These are phyloP conservation scores for Cladosporium oxysporum DNA, from an alignment of 2,329 filamentous ascomycete genomes.

Conservation along the genomic window DNA sequence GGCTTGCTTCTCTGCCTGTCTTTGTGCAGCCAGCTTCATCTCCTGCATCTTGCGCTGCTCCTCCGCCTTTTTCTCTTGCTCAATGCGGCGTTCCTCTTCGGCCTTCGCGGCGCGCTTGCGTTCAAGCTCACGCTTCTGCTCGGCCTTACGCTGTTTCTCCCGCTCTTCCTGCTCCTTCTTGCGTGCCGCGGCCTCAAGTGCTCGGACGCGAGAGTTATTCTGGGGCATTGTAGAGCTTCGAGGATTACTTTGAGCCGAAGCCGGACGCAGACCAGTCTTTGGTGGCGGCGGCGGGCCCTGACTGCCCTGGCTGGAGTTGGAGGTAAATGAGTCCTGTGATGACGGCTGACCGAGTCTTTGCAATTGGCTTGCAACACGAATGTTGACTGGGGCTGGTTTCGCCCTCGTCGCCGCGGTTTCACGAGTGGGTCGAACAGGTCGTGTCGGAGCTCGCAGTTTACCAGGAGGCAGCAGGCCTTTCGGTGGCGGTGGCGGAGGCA, in stretches of 20 bases:
- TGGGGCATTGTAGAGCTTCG: conserved; percentile 43
- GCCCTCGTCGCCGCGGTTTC: conserved; percentile 53
- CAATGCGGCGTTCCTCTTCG: conserved; percentile 54
- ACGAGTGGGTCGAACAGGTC: conserved; percentile 43
- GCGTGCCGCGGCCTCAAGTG: conserved; percentile 72
- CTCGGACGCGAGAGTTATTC: conserved; percentile 52
- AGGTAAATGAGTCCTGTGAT: conserved; percentile 27
- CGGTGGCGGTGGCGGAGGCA: conserved; percentile 63
- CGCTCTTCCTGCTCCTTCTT: conserved; percentile 85
- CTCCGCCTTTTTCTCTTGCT: conserved; percentile 41
- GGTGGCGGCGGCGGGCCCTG: conserved; percentile 47
- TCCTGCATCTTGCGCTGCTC: conserved; percentile 43
- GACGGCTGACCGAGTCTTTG: conserved; percentile 37
- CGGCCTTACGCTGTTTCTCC: conserved; percentile 74
- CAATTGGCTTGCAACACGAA: conserved; percentile 59
- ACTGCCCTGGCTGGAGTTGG: conserved; percentile 29
- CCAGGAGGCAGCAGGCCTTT: conserved; percentile 47
- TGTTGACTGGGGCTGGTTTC: conserved; percentile 72
- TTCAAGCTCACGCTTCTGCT: conserved; percentile 79
- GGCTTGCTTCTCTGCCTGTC: conserved; percentile 48
- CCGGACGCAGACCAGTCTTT: conserved; percentile 68
- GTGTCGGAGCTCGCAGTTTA: conserved; percentile 39
- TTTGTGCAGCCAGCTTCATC: conserved; percentile 40
- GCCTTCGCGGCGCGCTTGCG: conserved; percentile 72
- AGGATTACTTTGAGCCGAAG: conserved; percentile 57